These are phyloP conservation scores for Dichotomopilus funicola DNA, from an alignment of 2,329 filamentous ascomycete species.

Conservation along the genomic window DNA sequence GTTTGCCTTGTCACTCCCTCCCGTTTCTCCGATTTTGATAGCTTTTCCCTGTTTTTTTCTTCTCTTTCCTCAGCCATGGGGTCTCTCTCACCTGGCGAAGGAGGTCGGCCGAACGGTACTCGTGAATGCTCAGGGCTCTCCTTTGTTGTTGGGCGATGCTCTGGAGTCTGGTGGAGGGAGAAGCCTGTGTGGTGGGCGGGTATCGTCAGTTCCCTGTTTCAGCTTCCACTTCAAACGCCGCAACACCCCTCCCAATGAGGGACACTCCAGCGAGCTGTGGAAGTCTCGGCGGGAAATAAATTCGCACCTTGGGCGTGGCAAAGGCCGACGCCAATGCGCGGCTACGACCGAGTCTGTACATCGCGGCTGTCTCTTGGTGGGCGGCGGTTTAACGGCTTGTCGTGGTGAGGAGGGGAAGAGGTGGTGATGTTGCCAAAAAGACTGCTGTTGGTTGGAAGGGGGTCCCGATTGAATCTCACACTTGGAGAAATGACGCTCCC, in stretches of 20 bases:
- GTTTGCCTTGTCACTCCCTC: background rate
- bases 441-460: conserved; percentile 9
- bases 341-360: conserved; percentile 85
- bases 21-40: background rate
- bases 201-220: background rate
- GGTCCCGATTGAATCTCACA: background rate
- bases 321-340: conserved; percentile 74
- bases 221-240: too few species aligned
- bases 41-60: conserved; percentile 2
- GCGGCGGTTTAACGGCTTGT: background rate
- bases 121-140: conserved; percentile 91
- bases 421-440: conserved; percentile 8
- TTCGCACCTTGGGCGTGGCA: conserved; percentile 66
- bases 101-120: conserved; percentile 93
- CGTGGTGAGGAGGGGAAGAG: conserved; percentile 5
- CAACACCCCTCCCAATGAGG: background rate
- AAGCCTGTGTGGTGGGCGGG: conserved; percentile 31
- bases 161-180: conserved; percentile 51
- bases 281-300: background rate
- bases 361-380: conserved; percentile 37
- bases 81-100: conserved; percentile 57
- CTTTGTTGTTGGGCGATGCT: conserved; percentile 64
- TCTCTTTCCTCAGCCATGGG: background rate
- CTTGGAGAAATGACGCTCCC: conserved; percentile 24
- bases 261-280: background rate